Evolutionary conservation across 345 rosid genomes (phyloP).

Genomic region (Gossypium longicalyx): DNA sequence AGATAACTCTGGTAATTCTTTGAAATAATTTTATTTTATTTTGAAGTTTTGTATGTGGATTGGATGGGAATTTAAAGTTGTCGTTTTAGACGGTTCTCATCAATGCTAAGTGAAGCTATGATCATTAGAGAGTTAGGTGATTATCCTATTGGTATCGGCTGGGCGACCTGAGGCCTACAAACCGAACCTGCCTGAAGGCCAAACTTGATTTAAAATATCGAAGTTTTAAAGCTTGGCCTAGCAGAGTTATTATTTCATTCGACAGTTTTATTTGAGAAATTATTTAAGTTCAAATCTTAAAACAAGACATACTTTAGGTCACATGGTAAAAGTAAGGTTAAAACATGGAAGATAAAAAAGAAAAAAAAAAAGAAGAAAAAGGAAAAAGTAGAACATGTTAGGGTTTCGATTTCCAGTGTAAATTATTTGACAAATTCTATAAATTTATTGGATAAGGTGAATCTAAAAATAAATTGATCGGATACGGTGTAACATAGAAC

Average conservation of each 20-base stretch:
- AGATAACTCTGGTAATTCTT: slow-evolving; percentile 11
- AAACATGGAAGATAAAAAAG: too few relatives aligned
- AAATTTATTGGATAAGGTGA: too few relatives aligned
- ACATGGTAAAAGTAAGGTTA: too few relatives aligned
- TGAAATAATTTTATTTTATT: background rate
- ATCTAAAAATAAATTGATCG: too few relatives aligned
- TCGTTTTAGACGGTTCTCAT: background rate
- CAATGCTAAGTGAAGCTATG: background rate
- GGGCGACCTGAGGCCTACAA: background rate
- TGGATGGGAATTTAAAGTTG: background rate
- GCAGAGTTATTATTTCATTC: background rate
- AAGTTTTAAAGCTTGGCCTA: background rate
- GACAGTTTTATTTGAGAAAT: background rate
- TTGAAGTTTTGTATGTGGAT: slow-evolving; percentile 3
- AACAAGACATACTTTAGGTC: background rate
- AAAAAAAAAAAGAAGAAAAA: too few relatives aligned
- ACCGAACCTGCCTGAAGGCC: background rate
- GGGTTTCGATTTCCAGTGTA: too few relatives aligned
- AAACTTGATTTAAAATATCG: background rate
- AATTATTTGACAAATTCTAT: too few relatives aligned
- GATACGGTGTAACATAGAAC: too few relatives aligned
- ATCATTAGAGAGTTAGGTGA: background rate
- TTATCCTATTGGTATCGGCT: background rate
- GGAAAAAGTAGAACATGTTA: too few relatives aligned
- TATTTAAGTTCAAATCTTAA: background rate